Evolutionary conservation across 169 alveolate genomes (phyloP), one percentile per base, ranked within the genome.

Genomic region (Toxoplasma gondii): DNA sequence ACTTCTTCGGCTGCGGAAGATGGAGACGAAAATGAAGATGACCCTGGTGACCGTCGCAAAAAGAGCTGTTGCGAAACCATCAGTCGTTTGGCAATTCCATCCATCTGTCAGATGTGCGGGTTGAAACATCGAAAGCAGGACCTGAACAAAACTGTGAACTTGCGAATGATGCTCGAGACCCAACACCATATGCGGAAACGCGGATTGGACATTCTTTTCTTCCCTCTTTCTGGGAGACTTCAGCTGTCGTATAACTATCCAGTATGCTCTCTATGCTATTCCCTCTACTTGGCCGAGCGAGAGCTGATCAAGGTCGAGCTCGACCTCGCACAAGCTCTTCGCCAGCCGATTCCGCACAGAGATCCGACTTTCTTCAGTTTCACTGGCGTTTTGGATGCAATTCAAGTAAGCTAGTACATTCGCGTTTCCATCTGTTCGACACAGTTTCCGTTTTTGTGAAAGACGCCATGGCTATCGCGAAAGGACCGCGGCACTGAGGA

Each of bases 181-280:
- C 95, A 88, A 83, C 95, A 93, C n/a, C 95, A 93, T 80, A 93
- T 93, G 95, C 86, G 95, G 83, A 93, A 93, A 78, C 67, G 95
- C 49, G 95, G 95, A 16, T 74, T 93, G 31, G 93, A 93, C 64
- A 81, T 93, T 34, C 81, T 93, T 53, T 88, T 81, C 54, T 88
- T 88, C 80, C 93, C 91, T 49, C 92, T 64, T 54, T 81, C 88
- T 1, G 83, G 92, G 49, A 34, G 83, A 78, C 92, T 82, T 36
- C 95, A 88, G 88, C 95, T 93, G 67, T 88, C 93, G 4, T 83
- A 88, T 27, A 88, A 93, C 43, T 80, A 69, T 31, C 93, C 93
- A 44, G 93, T 93, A 39, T 93, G 95, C 53, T 88, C 91, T 16
- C 78, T 91, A 16, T 93, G 95, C 74, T 93, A 88, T 70, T 93